phyloP scores from a whole-genome alignment of 352 stramenopile species.

The Thalassiosira tumida region DNA sequence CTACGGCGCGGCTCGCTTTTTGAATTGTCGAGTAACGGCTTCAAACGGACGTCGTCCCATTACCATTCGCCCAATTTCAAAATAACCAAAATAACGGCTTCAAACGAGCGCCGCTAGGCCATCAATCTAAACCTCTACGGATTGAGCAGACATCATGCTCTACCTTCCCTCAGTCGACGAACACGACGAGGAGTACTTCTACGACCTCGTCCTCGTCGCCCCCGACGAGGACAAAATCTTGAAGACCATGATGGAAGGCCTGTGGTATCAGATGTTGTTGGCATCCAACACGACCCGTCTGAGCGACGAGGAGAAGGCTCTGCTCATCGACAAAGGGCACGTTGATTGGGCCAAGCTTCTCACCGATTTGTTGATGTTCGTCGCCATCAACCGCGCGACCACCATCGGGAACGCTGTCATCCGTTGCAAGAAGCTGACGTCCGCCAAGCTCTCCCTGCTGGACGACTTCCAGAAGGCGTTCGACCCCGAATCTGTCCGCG shows the following conservation, averaged over 20 bases:
- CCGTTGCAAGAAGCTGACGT: background rate
- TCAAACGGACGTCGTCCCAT: too few relatives aligned
- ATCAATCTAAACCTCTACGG: too few relatives aligned
- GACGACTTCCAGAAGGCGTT: background rate
- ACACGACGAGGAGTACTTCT: slow-evolving; percentile 68
- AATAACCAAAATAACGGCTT: too few relatives aligned
- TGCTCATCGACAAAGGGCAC: too few relatives aligned
- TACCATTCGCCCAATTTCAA: too few relatives aligned
- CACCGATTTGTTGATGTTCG: background rate
- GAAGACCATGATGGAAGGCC: background rate
- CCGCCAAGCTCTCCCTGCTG: background rate
- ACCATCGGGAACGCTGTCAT: background rate
- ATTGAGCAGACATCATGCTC: background rate
- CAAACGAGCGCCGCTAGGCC: too few relatives aligned
- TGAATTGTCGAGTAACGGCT: too few relatives aligned
- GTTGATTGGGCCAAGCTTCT: too few relatives aligned
- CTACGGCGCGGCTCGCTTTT: too few relatives aligned
- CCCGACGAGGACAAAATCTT: background rate
- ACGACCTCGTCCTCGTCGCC: background rate
- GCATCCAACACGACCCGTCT: background rate
- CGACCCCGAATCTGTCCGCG: background rate
- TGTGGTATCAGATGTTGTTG: background rate
- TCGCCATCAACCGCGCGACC: background rate
- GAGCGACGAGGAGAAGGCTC: too few relatives aligned
- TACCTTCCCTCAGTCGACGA: background rate